These are phyloP conservation scores for Phytophthora brassicae DNA, from an alignment of 352 stramenopile species.

Conservation along the genomic window DNA sequence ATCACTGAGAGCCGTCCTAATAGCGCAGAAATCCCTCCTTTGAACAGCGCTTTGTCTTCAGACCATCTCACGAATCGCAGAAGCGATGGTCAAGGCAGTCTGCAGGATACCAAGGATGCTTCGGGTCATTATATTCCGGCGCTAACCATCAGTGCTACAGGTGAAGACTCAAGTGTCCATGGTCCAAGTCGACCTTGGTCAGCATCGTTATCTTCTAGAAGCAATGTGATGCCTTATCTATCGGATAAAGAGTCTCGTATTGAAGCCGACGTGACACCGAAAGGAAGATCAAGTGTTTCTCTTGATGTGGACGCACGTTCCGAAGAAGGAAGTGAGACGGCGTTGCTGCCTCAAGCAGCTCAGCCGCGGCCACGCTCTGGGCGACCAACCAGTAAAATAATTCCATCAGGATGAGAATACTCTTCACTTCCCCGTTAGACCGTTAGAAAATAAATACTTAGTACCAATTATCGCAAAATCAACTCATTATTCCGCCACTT, in stretches of 20 bases:
- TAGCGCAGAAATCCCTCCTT: neutral
- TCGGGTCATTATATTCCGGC: slow-evolving; percentile 15
- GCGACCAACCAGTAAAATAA: slow-evolving; percentile 37
- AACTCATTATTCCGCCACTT: neutral
- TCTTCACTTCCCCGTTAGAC: slow-evolving; percentile 13
- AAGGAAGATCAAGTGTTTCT: slow-evolving; percentile 6
- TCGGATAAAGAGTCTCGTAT: slow-evolving; percentile 17
- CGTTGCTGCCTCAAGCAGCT: slow-evolving; percentile 10
- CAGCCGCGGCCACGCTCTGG: slow-evolving; percentile 25
- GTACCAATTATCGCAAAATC: neutral
- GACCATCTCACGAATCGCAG: neutral
- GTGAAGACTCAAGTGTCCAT: neutral
- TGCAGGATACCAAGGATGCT: no score
- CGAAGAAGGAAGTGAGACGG: slow-evolving; percentile 23
- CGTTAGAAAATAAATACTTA: slow-evolving; percentile 17
- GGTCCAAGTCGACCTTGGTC: slow-evolving; percentile 12
- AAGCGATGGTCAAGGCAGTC: neutral
- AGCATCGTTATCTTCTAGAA: slow-evolving; percentile 11
- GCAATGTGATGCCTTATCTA: slow-evolving; percentile 28
- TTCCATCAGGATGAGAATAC: slow-evolving; percentile 39
- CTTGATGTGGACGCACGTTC: slow-evolving; percentile 10
- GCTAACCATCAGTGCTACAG: slow-evolving; percentile 12
- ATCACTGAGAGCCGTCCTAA: neutral
- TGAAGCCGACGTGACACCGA: neutral
- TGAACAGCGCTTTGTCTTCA: neutral